Conservation (phyloP, 192 early-diverging fungal species). For the Backusella mclennaniae region DNA sequence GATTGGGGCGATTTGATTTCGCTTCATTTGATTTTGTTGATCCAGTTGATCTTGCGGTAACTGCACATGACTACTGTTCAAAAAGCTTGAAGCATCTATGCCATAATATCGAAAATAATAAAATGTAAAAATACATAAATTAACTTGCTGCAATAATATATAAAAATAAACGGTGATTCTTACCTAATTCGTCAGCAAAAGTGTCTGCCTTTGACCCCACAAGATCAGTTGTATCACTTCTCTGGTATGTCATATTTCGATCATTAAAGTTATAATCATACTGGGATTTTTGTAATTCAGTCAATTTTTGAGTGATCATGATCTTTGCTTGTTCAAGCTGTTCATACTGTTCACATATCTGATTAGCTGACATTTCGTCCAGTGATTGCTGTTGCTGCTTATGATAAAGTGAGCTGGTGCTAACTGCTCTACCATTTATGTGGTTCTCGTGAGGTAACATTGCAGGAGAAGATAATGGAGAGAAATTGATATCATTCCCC, state of each 20-base stretch:
- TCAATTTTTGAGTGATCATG: slow-evolving; percentile 23
- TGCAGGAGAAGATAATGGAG: slow-evolving; percentile 66
- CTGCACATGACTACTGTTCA: neutral
- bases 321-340: slow-evolving; percentile 33
- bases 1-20: neutral
- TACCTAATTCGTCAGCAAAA: neutral
- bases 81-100: neutral
- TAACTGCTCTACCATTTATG: neutral
- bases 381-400: neutral
- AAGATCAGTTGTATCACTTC: neutral
- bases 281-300: slow-evolving; percentile 29
- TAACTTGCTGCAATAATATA: neutral
- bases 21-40: neutral
- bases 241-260: neutral
- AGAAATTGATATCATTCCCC: slow-evolving; percentile 46
- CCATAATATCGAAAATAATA: neutral
- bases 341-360: slow-evolving; percentile 34
- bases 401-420: neutral
- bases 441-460: slow-evolving; percentile 43
- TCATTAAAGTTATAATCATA: neutral
- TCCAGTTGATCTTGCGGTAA: neutral
- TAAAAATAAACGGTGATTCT: neutral
- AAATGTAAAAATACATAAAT: neutral
- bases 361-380: slow-evolving; percentile 18
- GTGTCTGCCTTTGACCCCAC: neutral